Base-by-base conservation (phyloP, 805 yeast genomes). In the Candida awuae region DNA sequence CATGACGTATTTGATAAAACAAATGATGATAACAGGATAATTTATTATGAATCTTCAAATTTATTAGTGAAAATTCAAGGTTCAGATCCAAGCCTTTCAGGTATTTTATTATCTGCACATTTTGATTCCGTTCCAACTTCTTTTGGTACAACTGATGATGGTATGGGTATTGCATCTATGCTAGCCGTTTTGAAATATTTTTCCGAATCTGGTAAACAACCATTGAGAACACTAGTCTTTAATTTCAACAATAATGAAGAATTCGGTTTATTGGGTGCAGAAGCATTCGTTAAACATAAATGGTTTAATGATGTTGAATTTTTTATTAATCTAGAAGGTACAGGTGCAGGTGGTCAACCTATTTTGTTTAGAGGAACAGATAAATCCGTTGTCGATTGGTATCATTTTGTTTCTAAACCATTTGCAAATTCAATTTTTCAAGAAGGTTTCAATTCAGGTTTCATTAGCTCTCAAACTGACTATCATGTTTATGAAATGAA, bases 181-280 rank as follows among this genome's bases (percentile, higher is more conserved):
- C 61, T 87, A 34, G 94, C 87, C 2, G 63, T 84, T 3, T 61
- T 87, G 42, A 68, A 75, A 29, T 61, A 74, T 49, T 73, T 65
- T 48, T 56, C 66, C 0, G 30, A 43, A 0, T 21, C 19, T 3
- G 47, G 41, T 1, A 47, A 48, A 1, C 80, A 71, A 46, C 94
- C 95, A 1, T 56, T 67, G 32, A 68, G 95, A 42, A 81, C 88
- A 4, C 61, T 88, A 12, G 66, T 87, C 6, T 77, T 88, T 61
- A 87, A 88, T 58, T 84, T 88, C 63, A 88, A 88, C 60, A 83
- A 87, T 56, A 74, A 86, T 55, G 97, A 87, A 56, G 97, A 87
- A 53, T 81, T 84, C 58, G 95, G 94, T 0, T 66, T 88, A 22
- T 62, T 78, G 39, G 97, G 97, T 4, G 94, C 96, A 0, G 68